Conservation (phyloP, 352 stramenopile genomes). For the Phytophthora colocasiae region DNA sequence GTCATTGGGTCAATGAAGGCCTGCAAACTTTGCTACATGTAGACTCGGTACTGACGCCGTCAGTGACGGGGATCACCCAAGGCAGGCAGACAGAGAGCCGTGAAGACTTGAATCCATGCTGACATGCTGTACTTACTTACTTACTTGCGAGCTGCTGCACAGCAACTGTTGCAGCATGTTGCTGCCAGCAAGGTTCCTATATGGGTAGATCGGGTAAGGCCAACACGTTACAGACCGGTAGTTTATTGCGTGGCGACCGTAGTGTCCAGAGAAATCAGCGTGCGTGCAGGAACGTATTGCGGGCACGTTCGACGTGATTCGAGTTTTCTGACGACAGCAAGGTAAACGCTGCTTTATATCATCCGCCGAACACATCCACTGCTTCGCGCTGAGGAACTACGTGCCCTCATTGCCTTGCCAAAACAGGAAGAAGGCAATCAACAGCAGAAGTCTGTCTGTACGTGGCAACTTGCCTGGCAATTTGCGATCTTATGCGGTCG, state of each 20-base stretch:
- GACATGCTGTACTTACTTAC: neutral
- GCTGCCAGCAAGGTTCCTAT: neutral
- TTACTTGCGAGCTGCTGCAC: neutral
- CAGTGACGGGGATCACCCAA: too few relatives aligned
- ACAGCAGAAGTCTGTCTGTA: too few relatives aligned
- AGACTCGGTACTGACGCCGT: too few relatives aligned
- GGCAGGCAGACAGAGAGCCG: too few relatives aligned
- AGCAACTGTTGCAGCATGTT: neutral
- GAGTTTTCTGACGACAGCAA: too few relatives aligned
- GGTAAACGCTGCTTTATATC: too few relatives aligned
- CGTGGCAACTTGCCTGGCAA: too few relatives aligned
- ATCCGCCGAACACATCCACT: too few relatives aligned
- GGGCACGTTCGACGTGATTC: too few relatives aligned
- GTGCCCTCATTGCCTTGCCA: neutral
- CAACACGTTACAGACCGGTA: neutral
- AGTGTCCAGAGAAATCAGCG: constrained; percentile 11
- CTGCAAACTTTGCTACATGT: too few relatives aligned
- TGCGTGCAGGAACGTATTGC: constrained; percentile 1
- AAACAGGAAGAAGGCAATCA: neutral
- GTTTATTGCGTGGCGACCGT: neutral
- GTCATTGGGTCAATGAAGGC: too few relatives aligned
- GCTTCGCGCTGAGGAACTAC: neutral
- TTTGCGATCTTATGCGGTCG: neutral
- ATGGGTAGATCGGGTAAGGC: neutral
- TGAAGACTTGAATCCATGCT: neutral